Evolutionary conservation across 2,329 filamentous ascomycete species (phyloP), one percentile per base, ranked within the genome.

Genomic region (Emergomyces pasteurianus): DNA sequence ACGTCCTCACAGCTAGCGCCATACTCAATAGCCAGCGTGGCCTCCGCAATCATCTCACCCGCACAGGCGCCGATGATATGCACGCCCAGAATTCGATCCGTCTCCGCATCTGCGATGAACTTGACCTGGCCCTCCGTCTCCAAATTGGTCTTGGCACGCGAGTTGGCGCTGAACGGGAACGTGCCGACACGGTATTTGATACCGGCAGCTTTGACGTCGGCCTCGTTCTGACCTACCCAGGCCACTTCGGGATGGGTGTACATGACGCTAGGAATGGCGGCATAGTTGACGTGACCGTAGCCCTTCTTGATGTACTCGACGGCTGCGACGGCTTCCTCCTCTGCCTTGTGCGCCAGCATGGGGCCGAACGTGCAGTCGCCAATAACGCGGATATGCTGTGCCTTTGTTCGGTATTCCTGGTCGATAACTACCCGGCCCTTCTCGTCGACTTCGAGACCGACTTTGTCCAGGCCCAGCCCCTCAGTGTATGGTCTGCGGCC

Each of bases 31-130:
- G 94, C 94, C 71, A 99, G 81, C 14, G 92, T 94, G 66, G 88
- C 94, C 80, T 99, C 94, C 1, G 94, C 94, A 79, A 99, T 96
- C 94, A 99, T 97, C 83, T 99, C 94, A 71, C 94, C 94, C 50
- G 94, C 94, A 75, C 94, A 94, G 69, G 94, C 83, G 63, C 94
- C 94, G 69, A 99, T 87, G 76, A 99, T 97, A 82, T 99, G 94
- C 66, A 96, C 87, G 67, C 94, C 94, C 65, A 99, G 82, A 68
- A 99, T 88, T 68, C 94, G 86, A 78, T 99, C 94, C 42, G 94
- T 99, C 83, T 97, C 89, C 58, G 91, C 90, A 74, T 99, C 94
- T 43, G 92, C 87, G 64, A 99, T 82, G 80, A 99, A 95, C 84
- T 99, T 99, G 70, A 99, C 94, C 76, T 96, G 80, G 69, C 94